phyloP scores from a whole-genome alignment of 768 basidiomycete species.

The Mycena chlorophos region DNA sequence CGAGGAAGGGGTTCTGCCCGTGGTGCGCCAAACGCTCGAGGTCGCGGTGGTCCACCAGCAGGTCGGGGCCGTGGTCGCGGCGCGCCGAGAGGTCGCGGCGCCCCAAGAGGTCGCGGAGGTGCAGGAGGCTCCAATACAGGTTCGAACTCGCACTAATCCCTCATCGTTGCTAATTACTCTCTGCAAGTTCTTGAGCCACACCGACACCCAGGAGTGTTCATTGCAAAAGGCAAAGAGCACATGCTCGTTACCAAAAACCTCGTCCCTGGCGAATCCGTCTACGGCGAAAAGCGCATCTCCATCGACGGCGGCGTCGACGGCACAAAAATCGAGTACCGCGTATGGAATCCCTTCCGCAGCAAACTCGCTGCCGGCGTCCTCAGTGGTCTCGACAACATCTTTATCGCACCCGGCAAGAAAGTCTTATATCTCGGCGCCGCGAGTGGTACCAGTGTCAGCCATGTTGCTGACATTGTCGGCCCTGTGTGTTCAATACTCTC shows the following conservation, averaged over 20 bases:
- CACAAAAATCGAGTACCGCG: conserved; percentile 93
- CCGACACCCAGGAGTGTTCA: conserved; percentile 91
- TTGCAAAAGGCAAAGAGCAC: conserved; percentile 96
- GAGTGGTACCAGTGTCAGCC: conserved; percentile 95
- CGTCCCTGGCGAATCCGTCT: conserved; percentile 95
- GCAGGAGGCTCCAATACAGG: conserved; percentile 85
- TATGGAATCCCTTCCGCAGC: conserved; percentile 99
- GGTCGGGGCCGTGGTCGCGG: conserved; percentile 44
- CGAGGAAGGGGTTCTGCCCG: too few relatives aligned
- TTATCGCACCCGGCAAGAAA: conserved; percentile 90
- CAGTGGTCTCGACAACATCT: conserved; percentile 92
- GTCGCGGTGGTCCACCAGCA: conserved; percentile 37
- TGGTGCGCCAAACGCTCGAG: conserved; percentile 34
- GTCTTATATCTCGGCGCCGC: conserved; percentile 98
- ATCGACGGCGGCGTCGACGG: conserved; percentile 75
- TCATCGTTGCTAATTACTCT: too few relatives aligned
- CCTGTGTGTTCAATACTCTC: conserved; percentile 56
- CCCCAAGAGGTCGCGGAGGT: conserved; percentile 67
- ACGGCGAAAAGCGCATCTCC: conserved; percentile 96
- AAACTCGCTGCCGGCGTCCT: conserved; percentile 97
- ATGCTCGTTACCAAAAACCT: conserved; percentile 97
- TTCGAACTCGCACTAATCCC: too few relatives aligned
- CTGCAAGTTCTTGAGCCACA: conserved; percentile 96
- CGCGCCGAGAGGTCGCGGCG: conserved; percentile 41
- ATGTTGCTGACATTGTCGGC: conserved; percentile 98